Conservation (phyloP, 495 filamentous ascomycete species). For the Echria macrotheca region DNA sequence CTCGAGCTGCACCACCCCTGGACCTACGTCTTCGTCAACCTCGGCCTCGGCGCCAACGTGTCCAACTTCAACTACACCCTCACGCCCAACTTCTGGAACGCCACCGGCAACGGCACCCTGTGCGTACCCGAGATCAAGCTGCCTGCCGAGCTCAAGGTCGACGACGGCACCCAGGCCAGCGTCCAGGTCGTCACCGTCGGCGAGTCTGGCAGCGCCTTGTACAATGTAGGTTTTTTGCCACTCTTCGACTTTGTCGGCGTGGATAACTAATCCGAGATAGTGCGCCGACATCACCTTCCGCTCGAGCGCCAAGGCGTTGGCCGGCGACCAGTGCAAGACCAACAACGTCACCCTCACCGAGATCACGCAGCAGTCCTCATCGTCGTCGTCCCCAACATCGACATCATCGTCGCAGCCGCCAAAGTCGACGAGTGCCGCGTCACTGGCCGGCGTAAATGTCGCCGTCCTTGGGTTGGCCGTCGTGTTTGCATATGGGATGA, state of each 20-base stretch:
- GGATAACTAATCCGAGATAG: constrained; percentile 23
- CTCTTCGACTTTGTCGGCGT: background rate
- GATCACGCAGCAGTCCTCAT: too few species aligned
- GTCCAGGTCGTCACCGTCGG: constrained; percentile 55
- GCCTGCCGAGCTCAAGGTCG: constrained; percentile 33
- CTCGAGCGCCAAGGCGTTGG: constrained; percentile 34
- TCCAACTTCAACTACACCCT: constrained; percentile 58
- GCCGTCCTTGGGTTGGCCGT: constrained; percentile 47
- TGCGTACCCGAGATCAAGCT: constrained; percentile 48
- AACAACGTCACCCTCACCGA: constrained; percentile 25
- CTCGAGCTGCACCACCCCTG: constrained; percentile 49
- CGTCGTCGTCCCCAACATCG: too few species aligned
- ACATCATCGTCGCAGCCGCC: too few species aligned
- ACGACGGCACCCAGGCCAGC: constrained; percentile 47
- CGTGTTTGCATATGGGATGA: constrained; percentile 39
- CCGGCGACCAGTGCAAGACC: constrained; percentile 43
- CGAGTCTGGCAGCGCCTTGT: constrained; percentile 45
- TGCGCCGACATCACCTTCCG: constrained; percentile 61
- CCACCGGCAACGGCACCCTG: constrained; percentile 55
- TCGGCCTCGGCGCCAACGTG: constrained; percentile 51
- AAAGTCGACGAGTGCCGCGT: constrained; percentile 12
- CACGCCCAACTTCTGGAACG: constrained; percentile 47
- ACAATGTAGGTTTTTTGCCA: constrained; percentile 48
- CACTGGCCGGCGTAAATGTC: constrained; percentile 19
- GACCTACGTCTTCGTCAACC: constrained; percentile 57